Percentiles rank a stretch among this genome's conserved stretches.
Conservation (phyloP, 169 alveolate genomes). For the Eimeria nieschulzi region DNA sequence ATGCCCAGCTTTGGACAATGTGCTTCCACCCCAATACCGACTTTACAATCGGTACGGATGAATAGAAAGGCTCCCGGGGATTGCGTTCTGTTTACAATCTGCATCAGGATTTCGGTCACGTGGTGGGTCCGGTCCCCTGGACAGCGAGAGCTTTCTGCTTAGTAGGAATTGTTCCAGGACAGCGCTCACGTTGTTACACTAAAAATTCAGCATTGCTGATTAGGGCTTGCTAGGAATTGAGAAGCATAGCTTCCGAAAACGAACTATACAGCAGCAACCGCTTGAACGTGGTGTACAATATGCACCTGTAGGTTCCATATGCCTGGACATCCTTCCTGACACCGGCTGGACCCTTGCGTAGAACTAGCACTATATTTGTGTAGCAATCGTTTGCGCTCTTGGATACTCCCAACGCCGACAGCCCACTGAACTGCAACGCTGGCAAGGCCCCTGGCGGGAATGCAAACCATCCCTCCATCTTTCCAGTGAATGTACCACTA, state of each 20-base stretch:
- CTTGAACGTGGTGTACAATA: not conserved
- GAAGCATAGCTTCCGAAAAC: no score
- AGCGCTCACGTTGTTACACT: no score
- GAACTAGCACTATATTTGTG: constrained; percentile 94
- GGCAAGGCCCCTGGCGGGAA: constrained; percentile 74
- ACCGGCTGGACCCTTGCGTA: constrained; percentile 95
- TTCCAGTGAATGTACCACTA: no score
- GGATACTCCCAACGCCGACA: constrained; percentile 96
- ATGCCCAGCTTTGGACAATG: constrained; percentile 91
- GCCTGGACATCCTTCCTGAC: constrained; percentile 93
- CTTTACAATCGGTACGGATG: constrained; percentile 89
- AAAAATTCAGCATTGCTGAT: no score
- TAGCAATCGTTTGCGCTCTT: constrained; percentile 92
- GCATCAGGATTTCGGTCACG: not conserved
- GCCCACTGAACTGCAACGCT: constrained; percentile 98
- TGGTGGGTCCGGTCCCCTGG: no score
- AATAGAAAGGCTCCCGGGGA: not conserved
- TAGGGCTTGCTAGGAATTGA: no score
- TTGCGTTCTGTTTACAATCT: not conserved
- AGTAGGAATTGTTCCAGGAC: no score
- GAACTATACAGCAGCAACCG: no score
- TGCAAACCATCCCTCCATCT: no score
- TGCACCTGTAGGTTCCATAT: constrained; percentile 87
- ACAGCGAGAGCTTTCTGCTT: no score
- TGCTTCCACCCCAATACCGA: constrained; percentile 97